Evolutionary conservation across 2,329 filamentous ascomycete species (phyloP).

Genomic region (Fragosphaeria purpurea): DNA sequence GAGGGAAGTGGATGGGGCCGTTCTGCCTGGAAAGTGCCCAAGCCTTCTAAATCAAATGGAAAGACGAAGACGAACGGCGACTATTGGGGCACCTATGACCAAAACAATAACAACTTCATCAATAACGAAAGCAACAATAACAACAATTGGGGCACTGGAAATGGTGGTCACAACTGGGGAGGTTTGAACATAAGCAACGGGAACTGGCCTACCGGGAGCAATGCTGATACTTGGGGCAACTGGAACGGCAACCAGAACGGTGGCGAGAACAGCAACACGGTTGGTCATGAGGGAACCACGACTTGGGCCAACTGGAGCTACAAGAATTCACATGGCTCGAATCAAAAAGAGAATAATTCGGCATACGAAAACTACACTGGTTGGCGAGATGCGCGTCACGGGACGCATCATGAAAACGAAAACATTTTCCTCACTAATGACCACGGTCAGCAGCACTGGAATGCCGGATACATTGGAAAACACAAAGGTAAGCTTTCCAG

Average conservation of each 20-base stretch:
- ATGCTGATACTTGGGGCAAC: too few relatives aligned
- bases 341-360: not conserved
- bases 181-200: too few relatives aligned
- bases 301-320: constrained; percentile 1
- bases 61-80: constrained; percentile 1
- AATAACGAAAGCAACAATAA: constrained; percentile 7
- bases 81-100: too few relatives aligned
- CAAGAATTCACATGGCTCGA: not conserved
- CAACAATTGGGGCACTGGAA: constrained; percentile 7
- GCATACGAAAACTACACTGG: not conserved
- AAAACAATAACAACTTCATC: constrained; percentile 7
- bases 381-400: not conserved
- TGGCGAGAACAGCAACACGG: constrained; percentile 10
- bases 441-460: too few relatives aligned
- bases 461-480: too few relatives aligned
- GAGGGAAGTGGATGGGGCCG: constrained; percentile 10
- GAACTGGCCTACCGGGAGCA: too few relatives aligned
- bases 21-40: constrained; percentile 4
- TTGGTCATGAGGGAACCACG: constrained; percentile 6
- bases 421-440: not conserved
- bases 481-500: too few relatives aligned
- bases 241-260: constrained; percentile 7
- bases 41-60: not conserved
- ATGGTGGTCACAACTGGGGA: not conserved
- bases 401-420: not conserved